Conservation (phyloP, 2,329 filamentous ascomycete genomes). For the Fusarium domesticum region DNA sequence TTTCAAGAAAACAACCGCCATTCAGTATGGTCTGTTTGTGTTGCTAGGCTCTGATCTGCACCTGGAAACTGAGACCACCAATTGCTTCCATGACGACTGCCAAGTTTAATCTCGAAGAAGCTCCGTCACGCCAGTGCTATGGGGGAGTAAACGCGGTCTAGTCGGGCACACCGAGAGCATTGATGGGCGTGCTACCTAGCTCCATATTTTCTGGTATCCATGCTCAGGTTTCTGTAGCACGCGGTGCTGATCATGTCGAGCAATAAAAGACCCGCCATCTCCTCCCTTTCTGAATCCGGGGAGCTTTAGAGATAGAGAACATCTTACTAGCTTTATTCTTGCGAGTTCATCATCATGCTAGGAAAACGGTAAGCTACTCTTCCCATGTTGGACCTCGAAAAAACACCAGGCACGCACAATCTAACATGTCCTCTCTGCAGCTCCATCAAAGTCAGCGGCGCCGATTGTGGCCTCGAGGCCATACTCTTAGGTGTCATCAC, state of each 20-base stretch:
- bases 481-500: conserved; percentile 49
- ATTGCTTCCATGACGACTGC: conserved; percentile 30
- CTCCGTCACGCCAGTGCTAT: conserved; percentile 1
- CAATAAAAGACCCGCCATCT: conserved; percentile 23
- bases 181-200: too few species aligned
- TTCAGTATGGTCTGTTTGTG: conserved; percentile 11
- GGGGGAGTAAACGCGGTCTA: neutral
- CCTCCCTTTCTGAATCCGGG: conserved; percentile 1
- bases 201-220: too few species aligned
- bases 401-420: too few species aligned
- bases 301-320: conserved; percentile 8
- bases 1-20: conserved; percentile 12
- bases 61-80: too few species aligned
- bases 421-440: conserved; percentile 22
- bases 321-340: conserved; percentile 8
- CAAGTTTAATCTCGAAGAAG: conserved; percentile 22
- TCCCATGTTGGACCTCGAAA: neutral
- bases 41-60: conserved; percentile 16
- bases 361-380: conserved; percentile 23
- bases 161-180: conserved; percentile 1
- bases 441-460: conserved; percentile 42
- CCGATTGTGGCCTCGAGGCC: conserved; percentile 40
- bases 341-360: conserved; percentile 24
- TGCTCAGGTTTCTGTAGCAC: too few species aligned
- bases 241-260: conserved; percentile 5